Evolutionary conservation across 2,329 filamentous ascomycete species (phyloP), one percentile per base, ranked within the genome.

Genomic region (Pochonia chlamydosporia): DNA sequence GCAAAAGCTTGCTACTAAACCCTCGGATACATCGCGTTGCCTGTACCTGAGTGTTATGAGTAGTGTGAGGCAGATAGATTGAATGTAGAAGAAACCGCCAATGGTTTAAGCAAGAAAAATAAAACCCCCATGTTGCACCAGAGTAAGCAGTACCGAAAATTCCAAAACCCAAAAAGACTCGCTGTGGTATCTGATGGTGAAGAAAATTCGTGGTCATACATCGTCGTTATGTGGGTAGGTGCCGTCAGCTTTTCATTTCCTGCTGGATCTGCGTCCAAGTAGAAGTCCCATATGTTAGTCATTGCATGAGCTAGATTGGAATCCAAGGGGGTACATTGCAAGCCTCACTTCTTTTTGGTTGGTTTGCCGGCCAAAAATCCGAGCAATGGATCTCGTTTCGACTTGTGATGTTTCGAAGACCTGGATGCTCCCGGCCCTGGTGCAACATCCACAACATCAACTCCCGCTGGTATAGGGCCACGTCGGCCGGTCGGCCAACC

Each of bases 321-420:
- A 18, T 18, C 7, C 3, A 16, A 6, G 16, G 8, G n/a, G 21
- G 18, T 8, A 4, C 10, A 39, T 14, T n/a, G n/a, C n/a, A 3
- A 23, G 23, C 24, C 54, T 54, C 46, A 57, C 55, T 55, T 57
- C 48, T 56, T 58, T 44, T 57, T 58, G 14, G 43, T 16, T 16
- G 51, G 53, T 21, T 49, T 52, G 30, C 54, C 56, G 13, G 52
- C 49, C 3, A 58, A 47, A 44, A 56, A 58, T 8, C 35, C 43
- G 4, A 56, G 46, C 49, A 58, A 49, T n/a, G 41, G 23, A 35
- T 28, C 41, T 9, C 46, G 46, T n/a, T 46, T 59, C 41, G 52
- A 46, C 37, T 47, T 51, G 35, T 48, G 49, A 20, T 44, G 40
- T 39, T 53, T 51, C 10, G 46, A 48, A 18, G 52, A 39, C 35